These are phyloP conservation scores for Neofusicoccum parvum DNA, from an alignment of 2,329 filamentous ascomycete species.

Conservation along the genomic window DNA sequence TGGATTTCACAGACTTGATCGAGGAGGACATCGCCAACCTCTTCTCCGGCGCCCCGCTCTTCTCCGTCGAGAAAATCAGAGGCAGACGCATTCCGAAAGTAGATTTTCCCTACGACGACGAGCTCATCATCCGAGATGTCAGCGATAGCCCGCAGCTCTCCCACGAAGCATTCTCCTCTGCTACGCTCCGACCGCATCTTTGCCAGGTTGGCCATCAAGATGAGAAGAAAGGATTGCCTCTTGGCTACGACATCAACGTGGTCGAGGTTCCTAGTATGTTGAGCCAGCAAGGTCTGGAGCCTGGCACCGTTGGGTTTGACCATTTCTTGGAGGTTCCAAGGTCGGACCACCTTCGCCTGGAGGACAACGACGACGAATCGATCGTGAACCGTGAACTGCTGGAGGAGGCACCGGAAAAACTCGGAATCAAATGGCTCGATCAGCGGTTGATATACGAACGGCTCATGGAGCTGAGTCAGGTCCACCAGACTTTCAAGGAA, in stretches of 20 bases:
- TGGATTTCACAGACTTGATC: conserved; percentile 44
- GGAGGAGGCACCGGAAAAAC: conserved; percentile 38
- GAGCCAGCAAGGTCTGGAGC: conserved; percentile 70
- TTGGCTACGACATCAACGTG: conserved; percentile 36
- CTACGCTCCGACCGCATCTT: conserved; percentile 33
- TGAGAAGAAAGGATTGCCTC: conserved; percentile 25
- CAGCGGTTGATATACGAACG: conserved; percentile 38
- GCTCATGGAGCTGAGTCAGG: conserved; percentile 48
- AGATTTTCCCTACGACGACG: conserved; percentile 68
- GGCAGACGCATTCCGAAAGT: conserved; percentile 64
- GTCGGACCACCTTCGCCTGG: conserved; percentile 60
- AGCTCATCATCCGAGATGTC: conserved; percentile 62
- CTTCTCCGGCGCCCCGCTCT: conserved; percentile 76
- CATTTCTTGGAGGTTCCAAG: conserved; percentile 68
- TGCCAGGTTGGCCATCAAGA: conserved; percentile 24
- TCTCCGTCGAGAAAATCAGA: conserved; percentile 64
- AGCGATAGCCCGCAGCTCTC: conserved; percentile 51
- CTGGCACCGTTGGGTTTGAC: conserved; percentile 69
- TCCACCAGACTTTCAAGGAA: conserved; percentile 55
- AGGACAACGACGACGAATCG: conserved; percentile 55
- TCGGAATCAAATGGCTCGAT: conserved; percentile 41
- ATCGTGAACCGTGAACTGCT: conserved; percentile 49
- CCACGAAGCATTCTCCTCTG: conserved; percentile 41
- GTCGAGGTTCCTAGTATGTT: conserved; percentile 69
- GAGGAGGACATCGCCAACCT: conserved; percentile 66